Conservation (phyloP, 441 rosid species). For the Isatis lusitanica region DNA sequence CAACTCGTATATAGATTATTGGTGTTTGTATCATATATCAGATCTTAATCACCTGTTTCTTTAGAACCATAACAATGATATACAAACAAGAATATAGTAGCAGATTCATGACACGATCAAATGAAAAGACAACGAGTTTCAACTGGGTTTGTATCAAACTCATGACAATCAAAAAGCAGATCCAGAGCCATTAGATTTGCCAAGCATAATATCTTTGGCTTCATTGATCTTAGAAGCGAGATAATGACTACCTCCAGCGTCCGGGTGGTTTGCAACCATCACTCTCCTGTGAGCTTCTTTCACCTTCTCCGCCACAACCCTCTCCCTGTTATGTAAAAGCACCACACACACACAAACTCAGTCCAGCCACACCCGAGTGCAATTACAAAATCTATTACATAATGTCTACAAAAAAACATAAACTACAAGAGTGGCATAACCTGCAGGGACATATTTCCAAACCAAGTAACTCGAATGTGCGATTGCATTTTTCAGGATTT, state of each 20-base stretch:
- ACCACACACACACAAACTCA: constrained; percentile 9
- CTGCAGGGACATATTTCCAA: neutral
- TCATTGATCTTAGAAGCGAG: constrained; percentile 49
- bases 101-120: constrained; percentile 7
- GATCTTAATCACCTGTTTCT: constrained; percentile 4
- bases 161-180: constrained; percentile 36
- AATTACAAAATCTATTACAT: neutral
- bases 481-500: neutral
- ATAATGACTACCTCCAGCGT: constrained; percentile 47
- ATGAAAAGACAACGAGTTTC: neutral
- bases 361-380: neutral
- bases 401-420: neutral
- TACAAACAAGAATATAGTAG: constrained; percentile 8
- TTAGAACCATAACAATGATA: constrained; percentile 16
- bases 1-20: neutral
- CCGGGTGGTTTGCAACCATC: constrained; percentile 44
- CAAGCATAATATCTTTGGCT: constrained; percentile 48
- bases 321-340: constrained; percentile 31
- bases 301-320: constrained; percentile 38
- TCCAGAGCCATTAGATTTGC: constrained; percentile 34
- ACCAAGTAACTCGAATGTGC: neutral
- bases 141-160: neutral
- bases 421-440: neutral
- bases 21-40: neutral
- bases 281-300: constrained; percentile 45